phyloP scores from a whole-genome alignment of 345 rosid species.

The Aquilaria malaccensis region DNA sequence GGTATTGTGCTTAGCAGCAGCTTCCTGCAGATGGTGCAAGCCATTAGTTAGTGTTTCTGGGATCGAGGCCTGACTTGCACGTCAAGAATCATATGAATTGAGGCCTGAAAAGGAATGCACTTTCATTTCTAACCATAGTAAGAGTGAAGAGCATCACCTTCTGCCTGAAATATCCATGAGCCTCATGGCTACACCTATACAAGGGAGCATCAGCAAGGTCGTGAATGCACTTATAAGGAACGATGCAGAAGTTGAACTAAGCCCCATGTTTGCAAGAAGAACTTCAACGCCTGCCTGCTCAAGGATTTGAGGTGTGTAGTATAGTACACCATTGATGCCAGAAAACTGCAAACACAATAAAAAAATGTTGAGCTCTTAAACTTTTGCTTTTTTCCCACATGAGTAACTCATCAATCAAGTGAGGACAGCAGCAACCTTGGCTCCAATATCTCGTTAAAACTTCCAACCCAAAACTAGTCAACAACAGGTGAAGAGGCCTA shows the following conservation, averaged over 20 bases:
- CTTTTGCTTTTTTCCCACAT: too few relatives aligned
- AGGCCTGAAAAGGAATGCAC: not conserved
- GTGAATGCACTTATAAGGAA: constrained; percentile 90
- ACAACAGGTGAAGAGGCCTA: not conserved
- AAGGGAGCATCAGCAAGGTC: constrained; percentile 90
- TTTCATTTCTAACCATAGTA: not conserved
- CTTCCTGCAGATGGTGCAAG: constrained; percentile 41
- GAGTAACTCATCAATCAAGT: too few relatives aligned
- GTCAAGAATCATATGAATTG: too few relatives aligned
- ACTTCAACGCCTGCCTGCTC: constrained; percentile 89
- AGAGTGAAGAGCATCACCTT: constrained; percentile 36
- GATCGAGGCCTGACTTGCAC: not conserved
- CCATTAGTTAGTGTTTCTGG: not conserved
- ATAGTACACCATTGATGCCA: constrained; percentile 91
- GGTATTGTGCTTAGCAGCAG: constrained; percentile 83
- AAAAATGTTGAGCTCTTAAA: not conserved
- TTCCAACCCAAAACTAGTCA: not conserved
- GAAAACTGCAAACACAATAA: constrained; percentile 53
- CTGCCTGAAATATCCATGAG: constrained; percentile 95
- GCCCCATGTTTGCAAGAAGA: constrained; percentile 67
- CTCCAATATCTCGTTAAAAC: not conserved
- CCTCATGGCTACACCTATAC: constrained; percentile 82
- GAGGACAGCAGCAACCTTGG: not conserved
- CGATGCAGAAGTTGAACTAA: constrained; percentile 71
- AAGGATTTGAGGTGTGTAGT: constrained; percentile 98